A percentile compares a stretch with the other conserved stretches of the same genome.
Conservation (phyloP, 106 monocot species). For the Amphibolis antarctica region DNA sequence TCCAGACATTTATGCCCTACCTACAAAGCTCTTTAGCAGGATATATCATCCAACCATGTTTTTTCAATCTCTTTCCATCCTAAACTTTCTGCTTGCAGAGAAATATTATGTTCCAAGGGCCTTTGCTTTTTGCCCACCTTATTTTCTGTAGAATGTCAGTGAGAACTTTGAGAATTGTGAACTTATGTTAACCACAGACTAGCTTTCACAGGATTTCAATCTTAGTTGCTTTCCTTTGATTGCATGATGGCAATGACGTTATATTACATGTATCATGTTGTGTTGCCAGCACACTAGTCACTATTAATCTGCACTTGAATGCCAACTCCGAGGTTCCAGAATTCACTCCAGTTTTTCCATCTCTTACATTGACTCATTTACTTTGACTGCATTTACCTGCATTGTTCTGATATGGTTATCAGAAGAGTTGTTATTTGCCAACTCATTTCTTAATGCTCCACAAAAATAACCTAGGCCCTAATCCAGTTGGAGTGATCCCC, state of each 20-base stretch:
- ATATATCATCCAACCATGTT: conserved; percentile 8
- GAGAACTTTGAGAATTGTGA: background rate
- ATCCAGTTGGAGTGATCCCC: too few species aligned
- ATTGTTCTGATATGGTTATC: too few species aligned
- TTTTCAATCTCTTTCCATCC: background rate
- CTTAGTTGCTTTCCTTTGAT: conserved; percentile 4
- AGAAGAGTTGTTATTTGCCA: too few species aligned
- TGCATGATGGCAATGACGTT: too few species aligned
- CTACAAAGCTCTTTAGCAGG: conserved; percentile 42
- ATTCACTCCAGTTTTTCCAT: background rate
- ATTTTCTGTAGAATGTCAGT: conserved; percentile 17
- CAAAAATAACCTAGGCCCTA: too few species aligned
- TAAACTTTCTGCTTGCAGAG: background rate
- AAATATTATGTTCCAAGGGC: conserved; percentile 15
- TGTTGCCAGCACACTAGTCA: background rate
- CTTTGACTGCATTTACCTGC: too few species aligned
- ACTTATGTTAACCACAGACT: background rate
- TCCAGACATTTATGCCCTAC: conserved; percentile 19
- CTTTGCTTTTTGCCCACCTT: conserved; percentile 14
- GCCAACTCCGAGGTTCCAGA: background rate
- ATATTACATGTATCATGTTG: background rate
- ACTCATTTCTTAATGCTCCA: too few species aligned
- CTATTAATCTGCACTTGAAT: background rate
- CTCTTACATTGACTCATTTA: too few species aligned
- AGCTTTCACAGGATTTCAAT: background rate